phyloP scores from a whole-genome alignment of 2,329 filamentous ascomycete species.

The Colletotrichum sp. region DNA sequence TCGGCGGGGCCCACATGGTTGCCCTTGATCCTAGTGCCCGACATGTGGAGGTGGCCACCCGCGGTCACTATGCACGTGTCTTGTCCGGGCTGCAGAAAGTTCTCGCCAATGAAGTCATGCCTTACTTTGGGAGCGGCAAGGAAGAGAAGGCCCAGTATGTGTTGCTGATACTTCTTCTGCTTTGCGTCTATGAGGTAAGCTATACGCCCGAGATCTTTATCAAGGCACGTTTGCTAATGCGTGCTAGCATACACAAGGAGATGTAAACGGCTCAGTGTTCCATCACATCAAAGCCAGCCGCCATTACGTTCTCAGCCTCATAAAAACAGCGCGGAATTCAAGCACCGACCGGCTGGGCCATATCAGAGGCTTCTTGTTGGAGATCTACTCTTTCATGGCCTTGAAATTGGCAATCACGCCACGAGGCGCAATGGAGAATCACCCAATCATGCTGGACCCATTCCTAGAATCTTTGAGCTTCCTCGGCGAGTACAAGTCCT shows the following conservation, averaged over 20 bases:
- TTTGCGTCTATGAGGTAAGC: neutral
- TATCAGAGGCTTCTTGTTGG: neutral
- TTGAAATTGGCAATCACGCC: neutral
- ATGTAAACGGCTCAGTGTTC: neutral
- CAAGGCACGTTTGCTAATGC: rapidly evolving
- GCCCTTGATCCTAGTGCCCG: rapidly evolving
- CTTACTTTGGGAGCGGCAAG: neutral
- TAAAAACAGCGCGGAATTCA: rapidly evolving
- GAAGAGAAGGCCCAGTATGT: neutral
- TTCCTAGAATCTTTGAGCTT: neutral
- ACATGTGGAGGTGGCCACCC: neutral
- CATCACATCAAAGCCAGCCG: neutral
- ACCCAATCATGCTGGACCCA: neutral
- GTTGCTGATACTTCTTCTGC: neutral
- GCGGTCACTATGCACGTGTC: neutral
- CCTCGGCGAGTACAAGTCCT: neutral
- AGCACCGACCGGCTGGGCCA: neutral
- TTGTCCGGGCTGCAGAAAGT: neutral
- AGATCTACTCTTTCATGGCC: neutral
- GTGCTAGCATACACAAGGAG: neutral
- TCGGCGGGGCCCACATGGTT: neutral
- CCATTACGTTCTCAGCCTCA: neutral
- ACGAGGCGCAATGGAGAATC: neutral
- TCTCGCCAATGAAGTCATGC: neutral
- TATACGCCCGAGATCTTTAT: rapidly evolving